phyloP scores from a whole-genome alignment of 2,329 filamentous ascomycete genomes.

The Phialemonium atrogriseum region DNA sequence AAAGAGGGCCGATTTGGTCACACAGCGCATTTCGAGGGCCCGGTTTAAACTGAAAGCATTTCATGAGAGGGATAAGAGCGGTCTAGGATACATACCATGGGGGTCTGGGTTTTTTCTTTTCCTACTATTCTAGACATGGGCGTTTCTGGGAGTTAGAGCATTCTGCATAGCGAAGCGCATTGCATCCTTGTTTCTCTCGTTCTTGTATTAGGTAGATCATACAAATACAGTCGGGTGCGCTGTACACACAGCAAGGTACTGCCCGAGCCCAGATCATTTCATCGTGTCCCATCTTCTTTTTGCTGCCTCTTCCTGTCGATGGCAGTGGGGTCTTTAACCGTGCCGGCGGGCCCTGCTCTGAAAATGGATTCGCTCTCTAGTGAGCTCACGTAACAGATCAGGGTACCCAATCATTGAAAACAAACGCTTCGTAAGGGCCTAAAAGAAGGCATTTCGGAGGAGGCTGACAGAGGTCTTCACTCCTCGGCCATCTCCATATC shows the following conservation, averaged over 20 bases:
- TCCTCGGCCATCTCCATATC: slow-evolving; percentile 28
- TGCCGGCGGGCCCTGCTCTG: too few species aligned
- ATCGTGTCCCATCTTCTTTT: too few species aligned
- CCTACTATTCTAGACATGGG: slow-evolving; percentile 6
- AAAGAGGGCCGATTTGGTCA: slow-evolving; percentile 10
- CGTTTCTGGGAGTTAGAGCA: slow-evolving; percentile 6
- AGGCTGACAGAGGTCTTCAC: too few species aligned
- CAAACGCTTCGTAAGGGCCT: too few species aligned
- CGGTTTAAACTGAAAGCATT: neutral
- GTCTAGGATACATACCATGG: too few species aligned
- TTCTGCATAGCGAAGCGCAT: slow-evolving; percentile 15
- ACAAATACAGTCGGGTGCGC: neutral
- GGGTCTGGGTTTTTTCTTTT: too few species aligned
- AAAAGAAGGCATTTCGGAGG: neutral
- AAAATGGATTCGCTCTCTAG: too few species aligned
- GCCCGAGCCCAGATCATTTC: neutral
- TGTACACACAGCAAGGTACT: neutral
- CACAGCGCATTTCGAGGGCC: slow-evolving; percentile 1
- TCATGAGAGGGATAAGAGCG: slow-evolving; percentile 6
- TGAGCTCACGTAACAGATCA: neutral
- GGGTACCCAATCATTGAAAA: too few species aligned
- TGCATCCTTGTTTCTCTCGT: slow-evolving; percentile 1
- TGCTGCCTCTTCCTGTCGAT: too few species aligned
- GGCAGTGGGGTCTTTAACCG: too few species aligned
- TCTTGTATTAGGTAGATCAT: neutral